Evolutionary conservation across 2,329 filamentous ascomycete species (phyloP), one percentile per base, ranked within the genome.

Genomic region (Neonectria faginata): DNA sequence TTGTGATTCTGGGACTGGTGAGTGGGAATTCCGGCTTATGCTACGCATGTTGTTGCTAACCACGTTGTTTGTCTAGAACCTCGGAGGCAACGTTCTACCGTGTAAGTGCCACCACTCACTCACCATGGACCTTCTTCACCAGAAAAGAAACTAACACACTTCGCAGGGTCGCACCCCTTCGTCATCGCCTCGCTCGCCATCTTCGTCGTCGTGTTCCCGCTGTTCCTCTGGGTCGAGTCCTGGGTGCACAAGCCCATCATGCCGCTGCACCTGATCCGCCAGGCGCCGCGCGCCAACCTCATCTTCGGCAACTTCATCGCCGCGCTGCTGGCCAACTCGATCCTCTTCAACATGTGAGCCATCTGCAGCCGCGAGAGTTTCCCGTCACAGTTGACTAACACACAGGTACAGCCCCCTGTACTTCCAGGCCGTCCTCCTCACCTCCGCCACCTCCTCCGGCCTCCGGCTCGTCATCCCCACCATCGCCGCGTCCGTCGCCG

Each of bases 401-500:
- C 25, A 9, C 29, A 27, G 0, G 36, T 16, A 4, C 12, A 88
- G 88, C 6, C 92, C 92, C 0, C 81, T 94, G 8, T 94, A 90
- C 80, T 94, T 92, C 79, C 91, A 93, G 75, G 90, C 89, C 41
- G 91, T 93, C 27, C 88, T 92, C 52, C 84, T 91, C 56, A 88
- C 90, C 62, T 86, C 84, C 6, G 89, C 92, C 16, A 93, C 91
- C 0, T 81, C 84, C 25, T 92, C 91, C 0, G 92, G 92, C n/a
- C 85, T 93, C 29, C 86, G 89, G 47, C 88, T 94, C 57, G 84
- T 92, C 20, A 81, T 89, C 7, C 88, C 90, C 5, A 88, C 88
- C 0, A 70, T 89, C 27, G 85, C 85, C 2, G 78, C 86, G 29
- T 88, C 88, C 47, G 50, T 78, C 36, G 79, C 83, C 7, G 89